These are phyloP conservation scores for Verruconis gallopava DNA, from an alignment of 2,329 filamentous ascomycete genomes.

Conservation along the genomic window DNA sequence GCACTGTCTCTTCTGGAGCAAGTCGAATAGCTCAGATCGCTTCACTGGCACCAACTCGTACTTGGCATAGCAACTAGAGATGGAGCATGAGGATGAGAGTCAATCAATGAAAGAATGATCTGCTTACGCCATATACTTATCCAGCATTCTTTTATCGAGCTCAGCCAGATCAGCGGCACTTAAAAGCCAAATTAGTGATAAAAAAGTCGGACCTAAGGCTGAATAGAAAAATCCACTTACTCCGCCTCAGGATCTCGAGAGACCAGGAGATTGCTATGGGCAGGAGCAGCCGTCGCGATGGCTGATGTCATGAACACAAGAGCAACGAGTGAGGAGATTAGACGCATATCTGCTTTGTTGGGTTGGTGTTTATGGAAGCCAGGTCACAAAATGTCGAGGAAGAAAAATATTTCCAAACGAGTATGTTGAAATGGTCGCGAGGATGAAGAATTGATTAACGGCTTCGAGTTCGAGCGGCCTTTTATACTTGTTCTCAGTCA, in stretches of 20 bases:
- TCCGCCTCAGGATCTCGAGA: background rate
- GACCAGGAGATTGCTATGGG: background rate
- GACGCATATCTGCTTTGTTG: background rate
- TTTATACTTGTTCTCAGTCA: background rate
- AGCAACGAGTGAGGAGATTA: background rate
- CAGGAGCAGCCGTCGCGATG: background rate
- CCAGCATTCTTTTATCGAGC: background rate
- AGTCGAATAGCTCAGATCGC: background rate
- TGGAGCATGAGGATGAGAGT: background rate
- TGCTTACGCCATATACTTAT: background rate
- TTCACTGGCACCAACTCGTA: background rate
- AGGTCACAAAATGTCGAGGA: background rate
- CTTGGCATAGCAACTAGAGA: background rate
- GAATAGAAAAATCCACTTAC: background rate
- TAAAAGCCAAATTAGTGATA: background rate
- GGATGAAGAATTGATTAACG: background rate
- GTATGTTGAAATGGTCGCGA: background rate
- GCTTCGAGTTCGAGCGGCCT: background rate
- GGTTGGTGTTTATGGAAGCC: background rate
- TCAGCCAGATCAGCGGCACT: background rate
- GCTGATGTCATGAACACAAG: background rate
- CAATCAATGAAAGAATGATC: background rate
- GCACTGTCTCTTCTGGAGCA: background rate
- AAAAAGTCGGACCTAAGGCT: background rate
- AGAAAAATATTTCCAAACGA: background rate